Evolutionary conservation across 768 basidiomycete genomes (phyloP), one percentile per base, ranked within the genome.

Genomic region (Pilatotrama ljubarskyi): DNA sequence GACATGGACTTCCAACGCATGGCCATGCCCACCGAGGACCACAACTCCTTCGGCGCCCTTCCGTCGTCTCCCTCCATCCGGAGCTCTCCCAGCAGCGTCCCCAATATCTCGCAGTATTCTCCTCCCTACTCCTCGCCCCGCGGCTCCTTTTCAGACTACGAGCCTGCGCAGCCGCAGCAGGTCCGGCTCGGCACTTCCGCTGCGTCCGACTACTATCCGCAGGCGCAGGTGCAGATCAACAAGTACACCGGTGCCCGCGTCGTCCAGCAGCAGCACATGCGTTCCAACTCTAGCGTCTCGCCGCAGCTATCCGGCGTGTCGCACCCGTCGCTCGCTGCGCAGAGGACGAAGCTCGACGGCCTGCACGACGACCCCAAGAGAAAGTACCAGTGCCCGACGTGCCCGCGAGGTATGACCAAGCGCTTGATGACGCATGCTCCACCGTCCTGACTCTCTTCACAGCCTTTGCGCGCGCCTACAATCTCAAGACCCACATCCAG

Each of bases 401-500:
- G 92, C 70, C 86, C 87, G 18, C 79, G 91, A 76, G 84, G 91
- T 92, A 68, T 10, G 4, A 32, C 40, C 25, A 36, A 24, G 0
- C n/a, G 10, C 59, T 43, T 25, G 61, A 1, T 61, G 38, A 58
- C 15, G 29, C 56, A 14, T 42, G 29, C 43, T 14, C 17, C 51
- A 15, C 24, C 38, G 53, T n/a, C 38, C 35, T 57, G 18, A 51
- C 62, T 55, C 48, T 60, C 53, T 62, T 44, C 55, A 59, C 51
- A 90, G 95, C 90, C 1, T 98, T 98, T 66, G 95, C 94, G 11
- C 81, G 95, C 25, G 93, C 93, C 2, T 97, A 91, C 75, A 98
- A 98, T 68, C 76, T 98, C 58, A 98, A 98, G 78, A 95, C 95
- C 0, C 95, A 97, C 73, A 87, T 91, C 83, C 89, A 90, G 24